Conservation (phyloP, 1,139 yeast species). For the Ogataea hybrid region DNA sequence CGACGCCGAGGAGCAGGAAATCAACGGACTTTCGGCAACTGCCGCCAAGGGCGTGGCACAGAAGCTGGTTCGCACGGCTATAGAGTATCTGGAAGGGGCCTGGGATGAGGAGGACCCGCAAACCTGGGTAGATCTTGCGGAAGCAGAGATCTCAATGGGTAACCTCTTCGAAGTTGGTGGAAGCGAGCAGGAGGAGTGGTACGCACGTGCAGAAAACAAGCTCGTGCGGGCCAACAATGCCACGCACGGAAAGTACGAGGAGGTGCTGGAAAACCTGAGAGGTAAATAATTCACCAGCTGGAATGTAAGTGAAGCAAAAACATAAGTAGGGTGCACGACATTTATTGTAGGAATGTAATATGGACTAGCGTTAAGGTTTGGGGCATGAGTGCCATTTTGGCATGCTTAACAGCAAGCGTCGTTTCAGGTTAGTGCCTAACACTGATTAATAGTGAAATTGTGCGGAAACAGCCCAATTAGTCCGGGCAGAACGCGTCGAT, state of each 20-base stretch:
- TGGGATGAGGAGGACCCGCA: slow-evolving; percentile 75
- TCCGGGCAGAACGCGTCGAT: slow-evolving; percentile 1
- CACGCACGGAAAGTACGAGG: slow-evolving; percentile 69
- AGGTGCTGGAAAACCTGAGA: slow-evolving; percentile 48
- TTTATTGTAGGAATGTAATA: not conserved
- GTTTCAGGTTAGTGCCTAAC: not conserved
- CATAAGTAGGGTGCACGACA: not conserved
- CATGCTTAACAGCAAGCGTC: not conserved
- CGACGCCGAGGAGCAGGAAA: slow-evolving; percentile 42
- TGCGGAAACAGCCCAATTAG: not conserved
- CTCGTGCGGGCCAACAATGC: slow-evolving; percentile 69
- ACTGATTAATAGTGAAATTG: not conserved
- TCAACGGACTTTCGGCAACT: slow-evolving; percentile 31
- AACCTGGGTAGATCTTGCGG: slow-evolving; percentile 80
- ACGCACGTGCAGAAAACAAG: slow-evolving; percentile 63
- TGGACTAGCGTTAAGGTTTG: no score
- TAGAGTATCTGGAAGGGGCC: slow-evolving; percentile 54
- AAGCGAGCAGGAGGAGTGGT: slow-evolving; percentile 60
- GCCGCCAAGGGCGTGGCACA: slow-evolving; percentile 52
- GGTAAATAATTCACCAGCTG: slow-evolving; percentile 11
- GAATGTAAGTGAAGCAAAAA: not conserved
- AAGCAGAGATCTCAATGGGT: slow-evolving; percentile 77
- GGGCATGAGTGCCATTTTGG: no score
- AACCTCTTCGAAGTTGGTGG: slow-evolving; percentile 67
- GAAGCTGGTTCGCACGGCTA: slow-evolving; percentile 51